Percentiles rank a stretch among this genome's conserved stretches.
Evolutionary conservation across 345 rosid species (phyloP).

Genomic region (Dovyalis caffra): DNA sequence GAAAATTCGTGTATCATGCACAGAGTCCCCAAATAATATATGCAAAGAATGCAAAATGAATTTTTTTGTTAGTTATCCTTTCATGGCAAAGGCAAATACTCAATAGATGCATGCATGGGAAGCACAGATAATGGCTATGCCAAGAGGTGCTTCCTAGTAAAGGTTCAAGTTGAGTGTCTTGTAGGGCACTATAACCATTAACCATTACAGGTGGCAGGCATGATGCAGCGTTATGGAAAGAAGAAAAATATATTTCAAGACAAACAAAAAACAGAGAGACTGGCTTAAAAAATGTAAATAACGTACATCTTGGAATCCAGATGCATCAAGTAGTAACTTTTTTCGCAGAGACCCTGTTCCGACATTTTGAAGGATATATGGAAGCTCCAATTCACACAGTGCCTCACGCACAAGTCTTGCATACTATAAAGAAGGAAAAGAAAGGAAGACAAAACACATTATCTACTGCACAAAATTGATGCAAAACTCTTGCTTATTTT

Average conservation of each 20-base stretch:
- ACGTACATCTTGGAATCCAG: slow-evolving; percentile 65
- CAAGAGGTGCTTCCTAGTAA: too few relatives aligned
- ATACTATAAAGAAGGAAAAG: slow-evolving; percentile 34
- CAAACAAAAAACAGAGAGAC: background rate
- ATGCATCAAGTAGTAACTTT: slow-evolving; percentile 47
- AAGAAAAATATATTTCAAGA: background rate
- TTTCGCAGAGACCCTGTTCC: slow-evolving; percentile 57
- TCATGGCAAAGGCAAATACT: too few relatives aligned
- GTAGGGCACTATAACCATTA: too few relatives aligned
- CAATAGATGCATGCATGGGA: too few relatives aligned
- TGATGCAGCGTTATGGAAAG: too few relatives aligned
- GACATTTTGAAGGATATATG: slow-evolving; percentile 67
- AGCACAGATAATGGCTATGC: too few relatives aligned
- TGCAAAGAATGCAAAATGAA: background rate
- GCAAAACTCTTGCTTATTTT: too few relatives aligned
- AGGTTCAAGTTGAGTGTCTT: too few relatives aligned
- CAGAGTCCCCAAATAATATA: background rate
- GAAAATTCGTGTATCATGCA: background rate
- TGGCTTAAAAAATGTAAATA: background rate
- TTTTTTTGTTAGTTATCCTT: too few relatives aligned
- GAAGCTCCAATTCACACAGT: slow-evolving; percentile 80
- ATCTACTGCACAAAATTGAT: background rate
- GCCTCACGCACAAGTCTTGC: slow-evolving; percentile 85
- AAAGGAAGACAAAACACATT: background rate
- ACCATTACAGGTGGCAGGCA: too few relatives aligned